phyloP scores from a whole-genome alignment of 495 filamentous ascomycete species.

The Diplogelasinospora grovesii region DNA sequence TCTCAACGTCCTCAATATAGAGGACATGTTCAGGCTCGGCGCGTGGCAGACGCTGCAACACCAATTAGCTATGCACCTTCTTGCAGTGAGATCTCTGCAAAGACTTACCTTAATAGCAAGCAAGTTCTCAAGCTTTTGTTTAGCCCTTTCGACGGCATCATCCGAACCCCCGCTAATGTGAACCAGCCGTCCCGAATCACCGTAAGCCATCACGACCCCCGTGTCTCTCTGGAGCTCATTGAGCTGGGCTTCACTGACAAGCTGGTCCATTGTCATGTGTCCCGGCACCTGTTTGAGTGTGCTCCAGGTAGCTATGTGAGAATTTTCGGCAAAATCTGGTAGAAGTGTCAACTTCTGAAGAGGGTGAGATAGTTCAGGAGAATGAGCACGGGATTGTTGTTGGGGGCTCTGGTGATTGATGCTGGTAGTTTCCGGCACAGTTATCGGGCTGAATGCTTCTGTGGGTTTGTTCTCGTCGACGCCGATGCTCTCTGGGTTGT shows the following conservation, averaged over 20 bases:
- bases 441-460: too few species aligned
- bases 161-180: conserved; percentile 27
- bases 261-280: background rate
- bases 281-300: conserved; percentile 12
- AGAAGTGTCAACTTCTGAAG: too few species aligned
- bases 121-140: conserved; percentile 32
- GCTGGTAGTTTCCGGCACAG: too few species aligned
- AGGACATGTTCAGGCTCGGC: conserved; percentile 19
- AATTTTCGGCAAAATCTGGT: too few species aligned
- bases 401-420: too few species aligned
- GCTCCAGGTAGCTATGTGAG: conserved; percentile 9
- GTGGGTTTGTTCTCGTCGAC: too few species aligned
- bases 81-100: too few species aligned
- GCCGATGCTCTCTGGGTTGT: too few species aligned
- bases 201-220: conserved; percentile 17
- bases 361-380: too few species aligned
- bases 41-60: background rate
- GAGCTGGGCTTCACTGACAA: conserved; percentile 16
- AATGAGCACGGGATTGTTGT: too few species aligned
- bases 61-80: background rate
- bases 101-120: conserved; percentile 30
- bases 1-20: conserved; percentile 29
- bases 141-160: conserved; percentile 13
- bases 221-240: conserved; percentile 19
- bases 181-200: conserved; percentile 18